Evolutionary conservation across 331 rosid species (phyloP).

Genomic region (Quercus phellos): DNA sequence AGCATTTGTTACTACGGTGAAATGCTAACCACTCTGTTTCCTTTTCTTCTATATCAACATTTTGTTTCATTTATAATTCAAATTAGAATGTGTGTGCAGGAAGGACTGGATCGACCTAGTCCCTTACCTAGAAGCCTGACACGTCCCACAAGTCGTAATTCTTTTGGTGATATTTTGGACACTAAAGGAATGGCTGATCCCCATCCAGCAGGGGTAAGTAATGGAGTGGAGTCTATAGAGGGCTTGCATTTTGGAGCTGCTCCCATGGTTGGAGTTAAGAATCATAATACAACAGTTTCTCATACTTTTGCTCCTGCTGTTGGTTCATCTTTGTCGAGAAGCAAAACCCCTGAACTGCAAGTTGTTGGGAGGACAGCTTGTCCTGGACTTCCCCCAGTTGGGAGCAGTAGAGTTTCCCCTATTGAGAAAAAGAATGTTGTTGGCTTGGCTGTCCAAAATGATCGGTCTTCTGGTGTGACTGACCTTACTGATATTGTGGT

Average conservation of each 20-base stretch:
- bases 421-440: constrained; percentile 42
- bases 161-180: constrained; percentile 59
- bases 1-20: not conserved
- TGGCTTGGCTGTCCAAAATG: constrained; percentile 44
- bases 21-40: not conserved
- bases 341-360: constrained; percentile 72
- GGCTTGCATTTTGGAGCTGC: constrained; percentile 50
- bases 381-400: constrained; percentile 57
- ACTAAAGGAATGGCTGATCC: constrained; percentile 39
- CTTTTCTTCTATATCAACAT: constrained; percentile 7
- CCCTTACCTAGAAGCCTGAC: constrained; percentile 54
- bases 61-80: constrained; percentile 21
- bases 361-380: constrained; percentile 58
- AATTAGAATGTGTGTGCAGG: constrained; percentile 47
- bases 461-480: constrained; percentile 45
- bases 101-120: constrained; percentile 66
- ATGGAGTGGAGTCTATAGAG: constrained; percentile 51
- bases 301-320: constrained; percentile 49
- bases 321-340: constrained; percentile 61
- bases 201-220: constrained; percentile 31
- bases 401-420: constrained; percentile 50
- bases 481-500: constrained; percentile 53
- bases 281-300: constrained; percentile 43
- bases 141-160: constrained; percentile 58
- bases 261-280: constrained; percentile 56